Conservation (phyloP, 1,139 yeast genomes). For the Lodderomyces pseudojiufengensis region DNA sequence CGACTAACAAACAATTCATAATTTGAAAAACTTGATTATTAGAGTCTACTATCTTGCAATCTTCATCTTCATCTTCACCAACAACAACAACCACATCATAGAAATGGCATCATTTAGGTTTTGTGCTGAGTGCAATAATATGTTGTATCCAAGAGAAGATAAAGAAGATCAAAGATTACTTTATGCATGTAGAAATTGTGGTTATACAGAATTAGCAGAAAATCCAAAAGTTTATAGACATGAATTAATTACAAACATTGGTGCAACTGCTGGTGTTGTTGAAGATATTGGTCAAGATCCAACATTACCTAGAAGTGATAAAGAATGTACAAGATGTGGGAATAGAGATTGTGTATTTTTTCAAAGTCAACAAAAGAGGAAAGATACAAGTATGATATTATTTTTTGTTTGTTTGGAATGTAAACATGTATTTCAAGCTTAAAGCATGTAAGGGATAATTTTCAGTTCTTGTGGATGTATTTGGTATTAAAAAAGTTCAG, state of each 20-base stretch:
- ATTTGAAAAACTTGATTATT: no score
- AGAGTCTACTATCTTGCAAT: no score
- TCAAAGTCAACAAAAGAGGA: slow-evolving; percentile 92
- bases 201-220: slow-evolving; percentile 89
- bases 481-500: neutral
- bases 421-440: slow-evolving; percentile 62
- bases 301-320: slow-evolving; percentile 89
- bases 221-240: slow-evolving; percentile 88
- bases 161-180: slow-evolving; percentile 66
- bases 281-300: slow-evolving; percentile 97
- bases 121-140: slow-evolving; percentile 93
- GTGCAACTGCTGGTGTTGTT: slow-evolving; percentile 97
- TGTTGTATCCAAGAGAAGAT: slow-evolving; percentile 98
- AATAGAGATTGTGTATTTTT: slow-evolving; percentile 91
- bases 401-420: slow-evolving; percentile 91
- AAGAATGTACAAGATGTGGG: slow-evolving; percentile 87
- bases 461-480: no score
- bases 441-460: slow-evolving; percentile 8
- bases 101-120: slow-evolving; percentile 85
- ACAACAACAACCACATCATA: neutral
- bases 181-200: slow-evolving; percentile 93
- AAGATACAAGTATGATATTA: slow-evolving; percentile 92
- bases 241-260: slow-evolving; percentile 83
- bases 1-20: no score
- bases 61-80: no score